These are phyloP conservation scores for Fraxinus dipetala DNA, from an alignment of 305 asterid genomes.

Conservation along the genomic window DNA sequence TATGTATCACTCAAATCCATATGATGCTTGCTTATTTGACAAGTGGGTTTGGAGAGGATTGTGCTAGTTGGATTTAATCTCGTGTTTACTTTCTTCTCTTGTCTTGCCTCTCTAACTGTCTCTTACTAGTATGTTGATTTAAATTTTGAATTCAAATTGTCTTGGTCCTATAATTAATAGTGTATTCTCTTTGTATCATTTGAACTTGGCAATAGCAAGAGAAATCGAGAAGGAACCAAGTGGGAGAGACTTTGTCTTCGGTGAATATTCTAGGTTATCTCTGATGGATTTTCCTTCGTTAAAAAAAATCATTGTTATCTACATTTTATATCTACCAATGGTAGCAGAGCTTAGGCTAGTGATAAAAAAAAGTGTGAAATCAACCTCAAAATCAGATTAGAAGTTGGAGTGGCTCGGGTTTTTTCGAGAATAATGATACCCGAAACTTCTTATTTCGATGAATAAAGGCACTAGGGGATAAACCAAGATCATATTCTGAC, in stretches of 20 bases:
- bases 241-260: neutral
- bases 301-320: neutral
- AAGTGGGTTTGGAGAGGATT: too few relatives aligned
- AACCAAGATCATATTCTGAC: neutral
- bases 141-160: neutral
- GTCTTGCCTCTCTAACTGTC: too few relatives aligned
- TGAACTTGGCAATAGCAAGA: neutral
- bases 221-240: neutral
- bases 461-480: neutral
- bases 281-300: neutral
- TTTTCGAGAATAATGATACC: neutral
- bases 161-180: neutral
- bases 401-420: neutral
- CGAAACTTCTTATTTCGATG: neutral
- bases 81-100: too few relatives aligned
- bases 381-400: neutral
- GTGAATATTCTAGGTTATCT: neutral
- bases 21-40: too few relatives aligned
- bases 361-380: too few relatives aligned
- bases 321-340: too few relatives aligned
- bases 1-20: too few relatives aligned
- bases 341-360: neutral
- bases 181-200: neutral
- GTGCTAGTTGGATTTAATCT: too few relatives aligned
- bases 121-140: neutral